phyloP scores from a whole-genome alignment of 176 grass and related monocot genomes.

The Cocos nucifera region DNA sequence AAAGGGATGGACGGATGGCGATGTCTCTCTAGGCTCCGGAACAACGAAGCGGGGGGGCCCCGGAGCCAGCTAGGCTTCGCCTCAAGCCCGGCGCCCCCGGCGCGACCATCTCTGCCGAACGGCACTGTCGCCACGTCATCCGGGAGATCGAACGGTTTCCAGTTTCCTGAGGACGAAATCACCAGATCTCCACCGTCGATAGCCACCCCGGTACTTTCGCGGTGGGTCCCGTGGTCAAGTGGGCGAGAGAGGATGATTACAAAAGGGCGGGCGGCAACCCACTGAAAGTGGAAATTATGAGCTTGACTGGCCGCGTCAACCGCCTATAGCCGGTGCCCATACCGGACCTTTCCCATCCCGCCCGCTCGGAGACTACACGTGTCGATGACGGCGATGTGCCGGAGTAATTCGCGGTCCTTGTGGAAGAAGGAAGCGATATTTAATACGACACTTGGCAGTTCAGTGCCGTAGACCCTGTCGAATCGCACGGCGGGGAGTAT shows the following conservation, averaged over 20 bases:
- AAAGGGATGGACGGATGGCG: too few species aligned
- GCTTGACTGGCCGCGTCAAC: background rate
- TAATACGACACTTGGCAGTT: background rate
- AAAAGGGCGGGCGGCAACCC: background rate
- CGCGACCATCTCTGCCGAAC: background rate
- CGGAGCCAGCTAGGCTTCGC: too few species aligned
- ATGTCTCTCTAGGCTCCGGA: too few species aligned
- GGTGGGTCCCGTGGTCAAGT: background rate
- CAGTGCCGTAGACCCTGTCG: background rate
- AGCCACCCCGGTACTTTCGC: background rate
- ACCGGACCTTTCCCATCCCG: background rate
- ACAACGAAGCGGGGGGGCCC: too few species aligned
- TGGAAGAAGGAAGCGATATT: background rate
- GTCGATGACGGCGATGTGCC: background rate
- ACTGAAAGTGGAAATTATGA: background rate
- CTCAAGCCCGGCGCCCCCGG: too few species aligned
- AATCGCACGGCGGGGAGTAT: background rate
- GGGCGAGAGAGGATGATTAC: background rate
- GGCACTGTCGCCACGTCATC: constrained; percentile 2
- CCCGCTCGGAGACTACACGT: background rate
- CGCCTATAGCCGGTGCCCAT: background rate
- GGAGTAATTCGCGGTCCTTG: background rate
- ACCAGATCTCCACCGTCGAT: background rate
- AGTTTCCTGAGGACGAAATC: too few species aligned
- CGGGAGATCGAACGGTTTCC: background rate